Evolutionary conservation across 257 asterid genomes (phyloP).

Genomic region (Mitragyna speciosa): DNA sequence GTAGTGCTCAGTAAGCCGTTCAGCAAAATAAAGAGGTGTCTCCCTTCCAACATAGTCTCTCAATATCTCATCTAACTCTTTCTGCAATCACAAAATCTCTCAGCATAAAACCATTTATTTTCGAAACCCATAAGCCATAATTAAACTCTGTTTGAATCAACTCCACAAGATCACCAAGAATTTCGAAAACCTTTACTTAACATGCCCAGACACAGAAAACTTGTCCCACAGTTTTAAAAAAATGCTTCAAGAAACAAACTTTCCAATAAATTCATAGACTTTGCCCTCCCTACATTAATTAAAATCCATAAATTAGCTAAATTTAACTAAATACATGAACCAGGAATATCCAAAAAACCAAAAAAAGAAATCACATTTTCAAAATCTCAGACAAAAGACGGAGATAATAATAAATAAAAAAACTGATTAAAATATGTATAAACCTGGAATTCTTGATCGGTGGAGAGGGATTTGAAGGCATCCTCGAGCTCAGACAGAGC

Average conservation of each 20-base stretch:
- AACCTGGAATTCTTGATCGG: slow-evolving; percentile 77
- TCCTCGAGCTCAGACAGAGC: slow-evolving; percentile 90
- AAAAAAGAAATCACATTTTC: background rate
- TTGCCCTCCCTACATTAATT: background rate
- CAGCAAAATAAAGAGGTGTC: slow-evolving; percentile 89
- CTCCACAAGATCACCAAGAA: background rate
- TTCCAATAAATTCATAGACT: background rate
- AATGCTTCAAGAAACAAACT: background rate
- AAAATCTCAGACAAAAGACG: background rate
- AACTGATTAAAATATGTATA: background rate
- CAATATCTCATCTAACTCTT: slow-evolving; percentile 78
- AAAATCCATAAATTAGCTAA: background rate
- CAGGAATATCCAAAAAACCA: background rate
- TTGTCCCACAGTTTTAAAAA: background rate
- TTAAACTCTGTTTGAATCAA: background rate
- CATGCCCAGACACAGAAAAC: background rate
- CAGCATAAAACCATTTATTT: background rate
- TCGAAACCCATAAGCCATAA: background rate
- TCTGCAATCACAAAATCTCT: slow-evolving; percentile 38
- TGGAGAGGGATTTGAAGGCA: slow-evolving; percentile 60
- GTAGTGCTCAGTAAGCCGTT: slow-evolving; percentile 86
- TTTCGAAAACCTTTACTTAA: background rate
- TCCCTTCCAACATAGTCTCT: slow-evolving; percentile 95
- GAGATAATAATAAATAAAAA: background rate
- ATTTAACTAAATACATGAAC: background rate